These are phyloP conservation scores for Fusarium luffae DNA, from an alignment of 2,329 filamentous ascomycete genomes.

Conservation along the genomic window DNA sequence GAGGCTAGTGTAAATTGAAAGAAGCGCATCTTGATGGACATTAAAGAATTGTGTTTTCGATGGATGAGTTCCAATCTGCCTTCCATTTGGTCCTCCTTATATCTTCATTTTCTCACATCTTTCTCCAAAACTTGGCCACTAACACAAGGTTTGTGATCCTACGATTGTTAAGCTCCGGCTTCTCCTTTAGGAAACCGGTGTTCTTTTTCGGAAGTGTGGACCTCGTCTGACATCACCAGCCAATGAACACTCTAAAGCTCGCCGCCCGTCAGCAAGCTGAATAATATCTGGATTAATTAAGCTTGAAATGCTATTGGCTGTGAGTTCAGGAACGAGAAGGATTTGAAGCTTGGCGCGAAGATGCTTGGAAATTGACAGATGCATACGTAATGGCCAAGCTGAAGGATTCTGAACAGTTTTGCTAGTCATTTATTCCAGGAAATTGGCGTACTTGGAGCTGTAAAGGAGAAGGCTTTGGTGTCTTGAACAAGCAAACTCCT, in stretches of 20 bases:
- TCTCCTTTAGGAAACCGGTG: slow-evolving; percentile 19
- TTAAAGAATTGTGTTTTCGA: too few relatives aligned
- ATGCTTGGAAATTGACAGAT: neutral
- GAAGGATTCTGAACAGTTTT: neutral
- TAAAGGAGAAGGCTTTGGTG: too few relatives aligned
- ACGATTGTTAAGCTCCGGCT: slow-evolving; percentile 15
- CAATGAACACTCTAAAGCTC: neutral
- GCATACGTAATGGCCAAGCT: neutral
- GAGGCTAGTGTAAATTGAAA: neutral
- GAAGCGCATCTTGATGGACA: neutral
- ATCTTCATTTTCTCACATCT: neutral
- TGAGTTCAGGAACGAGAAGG: neutral
- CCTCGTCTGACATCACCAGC: neutral
- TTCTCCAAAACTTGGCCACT: neutral
- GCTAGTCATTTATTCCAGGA: too few relatives aligned
- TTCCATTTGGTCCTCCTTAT: neutral
- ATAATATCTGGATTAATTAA: neutral
- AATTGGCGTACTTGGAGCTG: too few relatives aligned
- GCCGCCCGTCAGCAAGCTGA: neutral
- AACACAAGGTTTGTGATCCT: neutral
- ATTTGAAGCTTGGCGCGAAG: neutral
- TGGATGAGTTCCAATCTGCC: too few relatives aligned
- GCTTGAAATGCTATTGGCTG: neutral
- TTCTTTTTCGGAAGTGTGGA: neutral
- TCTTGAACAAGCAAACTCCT: too few relatives aligned